Conservation (phyloP, 2,329 filamentous ascomycete species). For the Aspergillus luchuensis region DNA sequence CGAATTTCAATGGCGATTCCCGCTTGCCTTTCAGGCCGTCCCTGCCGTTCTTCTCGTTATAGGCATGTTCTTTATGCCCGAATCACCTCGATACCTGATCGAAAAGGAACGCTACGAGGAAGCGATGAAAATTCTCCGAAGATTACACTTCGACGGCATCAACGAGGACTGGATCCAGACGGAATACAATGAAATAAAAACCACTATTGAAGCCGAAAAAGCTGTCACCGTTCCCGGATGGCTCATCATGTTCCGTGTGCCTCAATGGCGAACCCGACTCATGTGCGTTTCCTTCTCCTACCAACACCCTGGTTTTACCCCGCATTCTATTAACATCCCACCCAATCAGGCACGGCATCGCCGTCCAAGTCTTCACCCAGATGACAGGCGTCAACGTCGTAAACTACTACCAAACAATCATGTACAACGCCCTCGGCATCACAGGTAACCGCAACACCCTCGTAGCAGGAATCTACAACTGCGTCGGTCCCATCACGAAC, state of each 20-base stretch:
- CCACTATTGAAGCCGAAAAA: slow-evolving; percentile 62
- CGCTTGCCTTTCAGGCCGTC: slow-evolving; percentile 40
- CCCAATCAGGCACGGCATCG: slow-evolving; percentile 52
- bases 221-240: slow-evolving; percentile 52
- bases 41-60: slow-evolving; percentile 42
- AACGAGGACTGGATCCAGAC: slow-evolving; percentile 60
- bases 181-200: slow-evolving; percentile 31
- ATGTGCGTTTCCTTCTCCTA: slow-evolving; percentile 34
- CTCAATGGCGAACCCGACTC: slow-evolving; percentile 61
- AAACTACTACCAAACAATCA: slow-evolving; percentile 45
- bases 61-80: slow-evolving; percentile 38
- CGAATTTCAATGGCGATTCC: slow-evolving; percentile 41
- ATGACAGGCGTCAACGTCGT: slow-evolving; percentile 49
- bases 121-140: slow-evolving; percentile 51
- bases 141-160: slow-evolving; percentile 56
- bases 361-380: slow-evolving; percentile 67
- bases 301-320: too few species aligned
- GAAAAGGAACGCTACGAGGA: slow-evolving; percentile 53
- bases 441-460: slow-evolving; percentile 56
- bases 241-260: slow-evolving; percentile 42
- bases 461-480: slow-evolving; percentile 63
- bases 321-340: background rate
- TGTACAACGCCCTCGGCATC: slow-evolving; percentile 55
- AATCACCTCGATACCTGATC: slow-evolving; percentile 39
- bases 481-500: slow-evolving; percentile 51